Base-by-base conservation (phyloP, 345 rosid species). In the Fremontodendron californicum region DNA sequence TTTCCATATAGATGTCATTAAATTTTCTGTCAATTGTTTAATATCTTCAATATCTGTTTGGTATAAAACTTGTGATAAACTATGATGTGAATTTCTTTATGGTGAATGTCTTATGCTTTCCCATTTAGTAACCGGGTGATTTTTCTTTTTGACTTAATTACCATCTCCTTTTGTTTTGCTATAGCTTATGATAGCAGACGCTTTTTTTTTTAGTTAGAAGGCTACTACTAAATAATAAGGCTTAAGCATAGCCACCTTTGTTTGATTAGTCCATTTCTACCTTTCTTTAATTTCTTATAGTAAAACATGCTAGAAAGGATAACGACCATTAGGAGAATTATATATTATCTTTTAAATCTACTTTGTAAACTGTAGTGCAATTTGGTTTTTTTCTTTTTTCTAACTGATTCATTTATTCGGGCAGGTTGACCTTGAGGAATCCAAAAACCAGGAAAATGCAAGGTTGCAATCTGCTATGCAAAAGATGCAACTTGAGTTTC, bases 371-470 rank as follows among this genome's bases (percentile, higher is more conserved):
- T 62, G 12, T n/a, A 63, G 25, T 21, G 39, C 42, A 46, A 3
- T 23, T 43, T 69, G 10, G 9, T 2, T 21, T 12, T 10, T 42
- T 54, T 60, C 25, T 48, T 75, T 18, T 33, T 49, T 33, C 68
- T 27, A 61, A 75, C 7, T 31, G 82, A 80, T 84, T 73, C 55
- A 37, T 73, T 35, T 31, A 25, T 63, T 76, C 29, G 75, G 84
- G 78, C 88, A 96, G 98, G 82, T 87, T 82, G 95, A 93, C 75
- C 57, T 87, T 48, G 98, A 96, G 77, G 85, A 80, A 86, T 76
- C 84, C 27, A 81, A 78, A 75, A 77, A 82, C 70, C 88, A 81
- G 63, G 63, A 58, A 58, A 58, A 9, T 25, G 63, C 35, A 58
- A 58, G 35, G 63, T 58, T 58, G 25, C 35, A 58, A 58, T 58